Evolutionary conservation across 495 filamentous ascomycete species (phyloP), one percentile per base, ranked within the genome.

Genomic region (Podospora fimiseda): DNA sequence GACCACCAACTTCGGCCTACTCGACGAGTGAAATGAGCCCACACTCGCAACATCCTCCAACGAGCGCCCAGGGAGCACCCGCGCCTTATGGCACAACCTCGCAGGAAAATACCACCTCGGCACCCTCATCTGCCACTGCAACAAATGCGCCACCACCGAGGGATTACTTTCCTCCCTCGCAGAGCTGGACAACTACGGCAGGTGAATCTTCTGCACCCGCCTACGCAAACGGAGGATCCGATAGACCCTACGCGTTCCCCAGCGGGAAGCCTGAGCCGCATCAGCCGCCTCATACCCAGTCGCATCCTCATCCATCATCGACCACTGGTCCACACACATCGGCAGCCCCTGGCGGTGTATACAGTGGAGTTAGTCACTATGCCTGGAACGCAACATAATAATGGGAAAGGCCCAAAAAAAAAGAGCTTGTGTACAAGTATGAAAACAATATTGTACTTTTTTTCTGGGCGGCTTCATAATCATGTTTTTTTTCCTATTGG

Each of bases 141-240:
- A 23, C 52, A 16, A 52, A 56, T 6, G 57, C 63, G 20, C 65
- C 65, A 21, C 70, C 71, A 9, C 63, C 69, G 14, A 66, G 74
- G 23, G 74, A 77, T 33, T 75, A 75, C 52, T 75, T 72, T 52
- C 70, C 74, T n/a, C 56, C 72, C 3, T 60, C 68, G 9, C 66
- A 70, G 41, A 69, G 67, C 23, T 75, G 72, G 73, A 72, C 69
- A 15, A 69, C 70, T 13, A 70, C 72, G 18, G 69, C 73, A 2
- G 69, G 70, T 37, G 73, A 74, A 42, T 53, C 58, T 7, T 62
- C 62, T 36, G 57, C 69, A 11, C 51, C 65, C 1, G 61, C 65
- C 13, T 71, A 72, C 21, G 54, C 62, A 13, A 69, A 68, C 52
- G 63, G 60, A 56, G 52, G 56, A n/a, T 50, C 40, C 37, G 66